Evolutionary conservation across 257 asterid genomes (phyloP).

Genomic region (Nicotiana tabacum): DNA sequence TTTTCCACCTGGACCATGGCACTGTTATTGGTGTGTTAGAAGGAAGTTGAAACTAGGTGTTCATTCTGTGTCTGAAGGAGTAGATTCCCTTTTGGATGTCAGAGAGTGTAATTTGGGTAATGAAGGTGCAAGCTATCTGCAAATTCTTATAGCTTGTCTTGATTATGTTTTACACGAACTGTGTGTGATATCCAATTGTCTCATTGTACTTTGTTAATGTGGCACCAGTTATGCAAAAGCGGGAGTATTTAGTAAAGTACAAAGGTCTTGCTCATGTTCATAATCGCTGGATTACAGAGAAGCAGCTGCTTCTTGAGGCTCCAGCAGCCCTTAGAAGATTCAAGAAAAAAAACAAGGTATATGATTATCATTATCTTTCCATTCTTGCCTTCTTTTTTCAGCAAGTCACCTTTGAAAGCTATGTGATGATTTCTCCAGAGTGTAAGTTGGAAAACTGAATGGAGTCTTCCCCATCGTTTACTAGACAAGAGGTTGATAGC

Average conservation of each 20-base stretch:
- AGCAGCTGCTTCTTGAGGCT: slow-evolving; percentile 10
- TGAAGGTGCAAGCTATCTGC: slow-evolving; percentile 18
- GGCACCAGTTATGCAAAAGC: slow-evolving; percentile 12
- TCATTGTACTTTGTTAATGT: slow-evolving; percentile 8
- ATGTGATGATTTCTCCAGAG: slow-evolving; percentile 18
- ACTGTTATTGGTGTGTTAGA: slow-evolving; percentile 24
- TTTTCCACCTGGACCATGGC: slow-evolving; percentile 28
- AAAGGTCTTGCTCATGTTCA: slow-evolving; percentile 32
- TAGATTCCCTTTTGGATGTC: slow-evolving; percentile 25
- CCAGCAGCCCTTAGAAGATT: slow-evolving; percentile 5
- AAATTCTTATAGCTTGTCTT: background rate
- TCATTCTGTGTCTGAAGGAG: slow-evolving; percentile 26
- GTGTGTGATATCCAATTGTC: background rate
- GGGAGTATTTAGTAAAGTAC: slow-evolving; percentile 31
- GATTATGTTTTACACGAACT: background rate
- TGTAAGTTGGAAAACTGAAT: slow-evolving; percentile 21
- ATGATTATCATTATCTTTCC: background rate
- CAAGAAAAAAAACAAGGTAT: slow-evolving; percentile 12
- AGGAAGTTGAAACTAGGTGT: slow-evolving; percentile 29
- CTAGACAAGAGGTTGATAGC: slow-evolving; percentile 26
- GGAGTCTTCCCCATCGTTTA: slow-evolving; percentile 30
- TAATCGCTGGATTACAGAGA: slow-evolving; percentile 24
- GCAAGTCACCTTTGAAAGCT: background rate
- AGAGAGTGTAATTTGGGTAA: slow-evolving; percentile 3
- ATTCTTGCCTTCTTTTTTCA: background rate